Percentiles rank a stretch among this genome's conserved stretches.
phyloP scores from a whole-genome alignment of 1,284 basidiomycete genomes.

The Kwoniella shivajii region DNA sequence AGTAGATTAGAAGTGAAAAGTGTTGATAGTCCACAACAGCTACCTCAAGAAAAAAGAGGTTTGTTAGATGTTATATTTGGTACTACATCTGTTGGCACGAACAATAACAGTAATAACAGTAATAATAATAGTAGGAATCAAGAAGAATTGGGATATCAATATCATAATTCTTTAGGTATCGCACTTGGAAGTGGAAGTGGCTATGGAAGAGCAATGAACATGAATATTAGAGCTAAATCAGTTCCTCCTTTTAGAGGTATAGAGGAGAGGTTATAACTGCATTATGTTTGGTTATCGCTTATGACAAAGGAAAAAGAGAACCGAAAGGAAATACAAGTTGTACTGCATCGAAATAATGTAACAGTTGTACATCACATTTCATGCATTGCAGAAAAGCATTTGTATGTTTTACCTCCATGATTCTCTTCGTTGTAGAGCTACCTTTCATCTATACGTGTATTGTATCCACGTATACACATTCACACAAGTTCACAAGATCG shows the following conservation, averaged over 20 bases:
- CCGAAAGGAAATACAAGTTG: too few relatives aligned
- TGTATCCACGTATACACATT: too few relatives aligned
- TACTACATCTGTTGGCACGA: not conserved
- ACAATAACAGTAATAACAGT: not conserved
- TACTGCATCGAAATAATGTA: too few relatives aligned
- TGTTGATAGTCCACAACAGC: not conserved
- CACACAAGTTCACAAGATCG: too few relatives aligned
- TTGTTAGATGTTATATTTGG: slow-evolving; percentile 10
- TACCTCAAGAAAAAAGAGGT: not conserved
- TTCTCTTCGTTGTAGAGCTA: too few relatives aligned
- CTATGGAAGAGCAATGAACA: slow-evolving; percentile 8
- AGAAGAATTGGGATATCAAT: not conserved
- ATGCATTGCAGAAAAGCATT: too few relatives aligned
- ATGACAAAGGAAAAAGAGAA: too few relatives aligned
- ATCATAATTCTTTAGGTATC: not conserved
- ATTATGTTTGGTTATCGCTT: too few relatives aligned
- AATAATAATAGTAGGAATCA: not conserved
- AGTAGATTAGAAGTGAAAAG: not conserved
- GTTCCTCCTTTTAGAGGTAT: slow-evolving; percentile 6
- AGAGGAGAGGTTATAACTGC: not conserved
- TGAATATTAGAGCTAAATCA: not conserved
- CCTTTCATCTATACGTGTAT: too few relatives aligned
- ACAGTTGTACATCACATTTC: too few relatives aligned
- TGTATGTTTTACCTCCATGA: too few relatives aligned
- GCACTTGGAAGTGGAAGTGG: slow-evolving; percentile 5